Base-by-base conservation (phyloP, 1,139 yeast genomes). In the Yamadazyma sp. region DNA sequence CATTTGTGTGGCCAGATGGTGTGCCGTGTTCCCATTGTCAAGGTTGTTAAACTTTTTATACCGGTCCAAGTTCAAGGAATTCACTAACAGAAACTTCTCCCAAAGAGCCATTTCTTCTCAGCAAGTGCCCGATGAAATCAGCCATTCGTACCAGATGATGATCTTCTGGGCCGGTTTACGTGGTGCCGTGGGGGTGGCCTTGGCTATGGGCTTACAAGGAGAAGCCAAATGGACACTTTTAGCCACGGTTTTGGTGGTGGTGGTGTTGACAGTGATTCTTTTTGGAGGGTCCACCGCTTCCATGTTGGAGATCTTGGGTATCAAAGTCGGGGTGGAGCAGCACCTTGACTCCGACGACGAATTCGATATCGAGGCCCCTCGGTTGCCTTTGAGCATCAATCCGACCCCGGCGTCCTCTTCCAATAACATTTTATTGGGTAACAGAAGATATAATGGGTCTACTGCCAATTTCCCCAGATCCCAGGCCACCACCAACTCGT, bases 271-370 rank as follows among this genome's bases (percentile, higher is more conserved):
- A 0, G 98, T 94, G 23, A 90, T 94, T 44, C 76, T 94, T 27
- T 94, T 94, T 62, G 99, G 99, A 39, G 98, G 99, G 34, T 94
- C 98, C 1, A 92, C 97, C 0, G 97, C 98, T 1, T 86, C 96
- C 33, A 94, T 94, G 98, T 76, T 94, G 45, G 98, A 94, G 57
- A 87, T 92, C 44, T 70, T 92, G 50, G 95, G 95, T 34, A 94
- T 94, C 48, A 85, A 86, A 48, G 86, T 95, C 1, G 98, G 98
- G 0, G 74, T 86, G 22, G 92, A 84, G 52, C 96, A 87, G 39
- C 70, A 70, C 34, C 58, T 59, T 30, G 92, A 82, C 31, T 80
- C 89, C 30, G 97, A 92, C 59, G 97, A 92, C 56, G 97, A 92
- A 59, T 92, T 92, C 29, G 97, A 90, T 52, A 86, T 89, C 38